Evolutionary conservation across 306 rosid species (phyloP), one percentile per base, ranked within the genome.

Genomic region (Acacia acuminata): DNA sequence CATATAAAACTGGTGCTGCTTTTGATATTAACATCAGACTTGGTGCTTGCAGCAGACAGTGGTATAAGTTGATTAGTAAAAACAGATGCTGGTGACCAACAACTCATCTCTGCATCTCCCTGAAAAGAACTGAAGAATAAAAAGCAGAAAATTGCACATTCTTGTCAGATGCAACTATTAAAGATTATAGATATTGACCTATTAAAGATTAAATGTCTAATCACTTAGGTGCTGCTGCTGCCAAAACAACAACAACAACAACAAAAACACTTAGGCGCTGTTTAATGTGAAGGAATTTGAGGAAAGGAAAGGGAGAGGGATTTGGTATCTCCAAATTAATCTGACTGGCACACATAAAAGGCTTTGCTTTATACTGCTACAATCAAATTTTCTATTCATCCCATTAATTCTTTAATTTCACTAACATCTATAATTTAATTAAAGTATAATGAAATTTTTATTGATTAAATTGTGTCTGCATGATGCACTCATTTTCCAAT

Each of bases 51-150:
- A 72, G 80, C 42, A 79, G 81, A 32, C 63, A 87, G 71, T 42
- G 77, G 82, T 76, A 86, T 44, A 81, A 63, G 66, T 17, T 75
- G 81, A 87, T 43, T 75, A 27, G 79, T 73, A 55, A 84, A 24
- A 71, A 82, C 77, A 36, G 85, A 82, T 43, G 87, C 19, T 43
- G 80, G 43, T 71, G 88, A 79, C 88, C 82, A 82, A 79, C 83
- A 86, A 75, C 47, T 81, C 92, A 91, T 91, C 73, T 78, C 70
- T 20, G 64, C 7, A 73, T 34, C 77, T 80, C 79, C 74, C 83
- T 71, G 90, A 74, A 85, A 77, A 60, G 16, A 45, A 50, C 68
- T 44, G 22, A 76, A 73, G 82, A 80, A 77, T 66, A 55, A 68
- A 50, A 38, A 44, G 34, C 69, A 64, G 81, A 75, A 74, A 78